A percentile compares a stretch with the other conserved stretches of the same genome.
These are phyloP conservation scores for Centella asiatica DNA, from an alignment of 129 eudicot genomes.

Conservation along the genomic window DNA sequence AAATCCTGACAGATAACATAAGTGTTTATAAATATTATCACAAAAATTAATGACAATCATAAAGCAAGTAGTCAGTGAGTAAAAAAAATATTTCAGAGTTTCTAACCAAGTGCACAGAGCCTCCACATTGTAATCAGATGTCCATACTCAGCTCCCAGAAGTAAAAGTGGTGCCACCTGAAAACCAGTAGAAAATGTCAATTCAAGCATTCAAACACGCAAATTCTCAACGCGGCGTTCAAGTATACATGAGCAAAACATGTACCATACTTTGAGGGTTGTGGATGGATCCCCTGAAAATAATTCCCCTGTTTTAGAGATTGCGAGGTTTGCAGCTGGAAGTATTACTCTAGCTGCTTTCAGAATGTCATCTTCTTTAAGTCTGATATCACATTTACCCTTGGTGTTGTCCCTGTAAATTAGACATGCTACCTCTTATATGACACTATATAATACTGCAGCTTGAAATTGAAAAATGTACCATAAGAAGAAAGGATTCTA, in stretches of 20 bases:
- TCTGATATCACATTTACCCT: slow-evolving; percentile 27
- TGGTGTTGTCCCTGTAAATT: slow-evolving; percentile 30
- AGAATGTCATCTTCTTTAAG: slow-evolving; percentile 60
- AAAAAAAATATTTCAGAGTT: neutral
- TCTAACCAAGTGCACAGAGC: slow-evolving; percentile 74
- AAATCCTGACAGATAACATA: slow-evolving; percentile 46
- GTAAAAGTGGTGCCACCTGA: slow-evolving; percentile 68
- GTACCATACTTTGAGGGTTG: slow-evolving; percentile 68
- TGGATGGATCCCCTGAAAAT: slow-evolving; percentile 91
- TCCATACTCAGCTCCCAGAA: slow-evolving; percentile 85
- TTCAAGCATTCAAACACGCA: neutral
- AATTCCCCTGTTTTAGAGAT: slow-evolving; percentile 44
- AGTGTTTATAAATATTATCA: neutral
- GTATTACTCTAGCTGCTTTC: slow-evolving; percentile 54
- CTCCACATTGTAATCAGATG: slow-evolving; percentile 79
- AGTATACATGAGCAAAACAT: neutral
- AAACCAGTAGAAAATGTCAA: slow-evolving; percentile 4
- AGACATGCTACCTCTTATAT: slow-evolving; percentile 4
- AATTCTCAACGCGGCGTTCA: neutral
- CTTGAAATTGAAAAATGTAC: neutral
- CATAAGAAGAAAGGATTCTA: slow-evolving; percentile 3
- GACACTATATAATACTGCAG: neutral
- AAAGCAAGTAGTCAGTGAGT: neutral
- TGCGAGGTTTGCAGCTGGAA: slow-evolving; percentile 68
- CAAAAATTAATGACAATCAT: neutral